phyloP scores from a whole-genome alignment of 306 rosid species.

The Medicago ruthenica region DNA sequence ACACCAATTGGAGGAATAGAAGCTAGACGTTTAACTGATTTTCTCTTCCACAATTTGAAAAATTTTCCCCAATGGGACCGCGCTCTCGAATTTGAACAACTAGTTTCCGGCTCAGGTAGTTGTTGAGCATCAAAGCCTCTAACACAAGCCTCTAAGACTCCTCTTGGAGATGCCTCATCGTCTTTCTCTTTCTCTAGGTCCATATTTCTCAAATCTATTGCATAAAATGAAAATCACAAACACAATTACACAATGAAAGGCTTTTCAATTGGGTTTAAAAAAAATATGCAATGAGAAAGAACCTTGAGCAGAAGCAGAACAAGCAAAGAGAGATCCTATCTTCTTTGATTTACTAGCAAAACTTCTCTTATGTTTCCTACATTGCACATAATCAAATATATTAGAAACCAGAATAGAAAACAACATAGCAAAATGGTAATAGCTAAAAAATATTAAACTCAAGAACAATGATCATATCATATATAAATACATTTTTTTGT shows the following conservation, averaged over 20 bases:
- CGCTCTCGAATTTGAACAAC: constrained; percentile 50
- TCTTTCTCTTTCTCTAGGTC: constrained; percentile 74
- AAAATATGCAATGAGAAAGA: constrained; percentile 21
- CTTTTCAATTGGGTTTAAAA: not conserved
- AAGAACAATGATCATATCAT: no score
- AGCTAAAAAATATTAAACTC: no score
- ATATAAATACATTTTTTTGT: no score
- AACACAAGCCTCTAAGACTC: constrained; percentile 68
- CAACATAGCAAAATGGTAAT: not conserved
- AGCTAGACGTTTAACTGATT: constrained; percentile 60
- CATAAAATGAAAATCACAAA: constrained; percentile 14
- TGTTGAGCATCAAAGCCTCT: constrained; percentile 43
- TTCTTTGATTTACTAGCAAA: constrained; percentile 31
- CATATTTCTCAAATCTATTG: constrained; percentile 63
- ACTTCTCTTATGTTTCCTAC: constrained; percentile 46
- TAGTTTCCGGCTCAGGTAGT: constrained; percentile 37
- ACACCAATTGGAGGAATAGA: constrained; percentile 63
- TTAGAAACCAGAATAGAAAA: constrained; percentile 14
- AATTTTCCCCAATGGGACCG: constrained; percentile 63
- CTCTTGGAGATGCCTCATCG: constrained; percentile 75
- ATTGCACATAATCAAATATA: constrained; percentile 14
- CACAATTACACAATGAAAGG: not conserved
- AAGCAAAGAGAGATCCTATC: constrained; percentile 36
- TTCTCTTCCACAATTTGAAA: constrained; percentile 61
- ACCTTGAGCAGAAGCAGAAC: constrained; percentile 72